phyloP scores from a whole-genome alignment of 371 early-diverging fungal species.

The Rhizopus arrhizus region DNA sequence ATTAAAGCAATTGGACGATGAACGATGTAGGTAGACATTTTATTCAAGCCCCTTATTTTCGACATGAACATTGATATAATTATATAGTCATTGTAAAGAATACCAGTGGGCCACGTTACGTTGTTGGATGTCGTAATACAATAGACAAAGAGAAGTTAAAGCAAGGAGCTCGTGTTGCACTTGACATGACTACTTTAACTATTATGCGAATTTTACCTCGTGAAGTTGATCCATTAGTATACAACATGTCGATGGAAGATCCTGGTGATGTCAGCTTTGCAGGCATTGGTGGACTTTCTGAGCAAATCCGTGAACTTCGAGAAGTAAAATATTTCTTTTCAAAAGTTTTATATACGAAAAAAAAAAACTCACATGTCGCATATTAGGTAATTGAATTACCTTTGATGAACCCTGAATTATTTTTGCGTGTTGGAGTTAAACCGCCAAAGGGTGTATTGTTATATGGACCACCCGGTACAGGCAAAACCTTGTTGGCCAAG shows the following conservation, averaged over 20 bases:
- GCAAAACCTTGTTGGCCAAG: constrained; percentile 91
- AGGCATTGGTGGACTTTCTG: constrained; percentile 96
- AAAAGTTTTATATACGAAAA: not conserved
- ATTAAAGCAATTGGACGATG: constrained; percentile 96
- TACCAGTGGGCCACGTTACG: constrained; percentile 98
- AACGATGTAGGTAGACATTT: constrained; percentile 75
- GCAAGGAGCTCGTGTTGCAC: constrained; percentile 95
- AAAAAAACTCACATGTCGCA: not conserved
- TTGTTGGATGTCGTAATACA: constrained; percentile 97
- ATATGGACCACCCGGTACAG: constrained; percentile 99
- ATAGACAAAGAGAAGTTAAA: constrained; percentile 93
- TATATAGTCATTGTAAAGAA: constrained; percentile 96
- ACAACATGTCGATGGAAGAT: constrained; percentile 98
- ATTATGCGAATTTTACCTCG: constrained; percentile 98
- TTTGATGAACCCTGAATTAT: constrained; percentile 98
- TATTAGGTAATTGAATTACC: constrained; percentile 93
- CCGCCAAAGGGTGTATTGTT: constrained; percentile 98
- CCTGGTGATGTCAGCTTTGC: constrained; percentile 96
- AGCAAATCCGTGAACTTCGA: constrained; percentile 98
- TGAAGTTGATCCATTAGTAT: constrained; percentile 99
- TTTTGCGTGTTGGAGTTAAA: constrained; percentile 97
- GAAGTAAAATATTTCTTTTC: constrained; percentile 65
- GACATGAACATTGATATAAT: not conserved
- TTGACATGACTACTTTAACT: constrained; percentile 99
- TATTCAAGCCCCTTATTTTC: not conserved